These are phyloP conservation scores for Scheffersomyces amazonensis DNA, from an alignment of 805 yeast species.

Conservation along the genomic window DNA sequence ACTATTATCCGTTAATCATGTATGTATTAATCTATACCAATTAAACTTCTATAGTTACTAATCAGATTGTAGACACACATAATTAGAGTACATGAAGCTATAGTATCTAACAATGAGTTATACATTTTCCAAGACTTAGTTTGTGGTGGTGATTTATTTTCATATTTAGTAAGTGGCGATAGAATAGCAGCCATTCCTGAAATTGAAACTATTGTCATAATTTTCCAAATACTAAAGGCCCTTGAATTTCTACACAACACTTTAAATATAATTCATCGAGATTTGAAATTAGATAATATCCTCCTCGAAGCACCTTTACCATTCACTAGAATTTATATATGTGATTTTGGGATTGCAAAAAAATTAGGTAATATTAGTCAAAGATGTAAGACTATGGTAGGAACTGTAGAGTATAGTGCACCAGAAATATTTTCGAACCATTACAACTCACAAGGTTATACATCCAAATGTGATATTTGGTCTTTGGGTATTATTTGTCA, in stretches of 20 bases:
- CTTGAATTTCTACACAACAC: constrained; percentile 51
- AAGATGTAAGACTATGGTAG: constrained; percentile 51
- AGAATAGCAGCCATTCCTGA: constrained; percentile 46
- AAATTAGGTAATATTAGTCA: constrained; percentile 3
- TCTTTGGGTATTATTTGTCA: constrained; percentile 62
- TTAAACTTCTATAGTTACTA: constrained; percentile 24
- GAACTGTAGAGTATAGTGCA: constrained; percentile 70
- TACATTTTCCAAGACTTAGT: constrained; percentile 49
- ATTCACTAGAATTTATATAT: constrained; percentile 52
- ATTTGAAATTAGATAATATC: constrained; percentile 64
- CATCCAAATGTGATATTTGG: constrained; percentile 64
- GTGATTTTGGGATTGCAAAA: constrained; percentile 63
- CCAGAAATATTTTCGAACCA: constrained; percentile 52
- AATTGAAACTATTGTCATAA: constrained; percentile 50
- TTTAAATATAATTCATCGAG: constrained; percentile 59
- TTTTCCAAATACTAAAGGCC: constrained; percentile 57
- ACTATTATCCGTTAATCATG: constrained; percentile 36
- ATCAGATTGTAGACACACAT: constrained; percentile 26
- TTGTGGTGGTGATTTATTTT: constrained; percentile 59
- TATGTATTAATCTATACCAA: constrained; percentile 13
- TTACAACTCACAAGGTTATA: constrained; percentile 39
- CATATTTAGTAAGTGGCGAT: constrained; percentile 46
- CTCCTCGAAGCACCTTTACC: constrained; percentile 52
- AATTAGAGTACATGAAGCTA: constrained; percentile 41
- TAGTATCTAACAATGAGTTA: constrained; percentile 19